Conservation (phyloP, 768 basidiomycete genomes). For the Lanmaoa pseudosensibilis region DNA sequence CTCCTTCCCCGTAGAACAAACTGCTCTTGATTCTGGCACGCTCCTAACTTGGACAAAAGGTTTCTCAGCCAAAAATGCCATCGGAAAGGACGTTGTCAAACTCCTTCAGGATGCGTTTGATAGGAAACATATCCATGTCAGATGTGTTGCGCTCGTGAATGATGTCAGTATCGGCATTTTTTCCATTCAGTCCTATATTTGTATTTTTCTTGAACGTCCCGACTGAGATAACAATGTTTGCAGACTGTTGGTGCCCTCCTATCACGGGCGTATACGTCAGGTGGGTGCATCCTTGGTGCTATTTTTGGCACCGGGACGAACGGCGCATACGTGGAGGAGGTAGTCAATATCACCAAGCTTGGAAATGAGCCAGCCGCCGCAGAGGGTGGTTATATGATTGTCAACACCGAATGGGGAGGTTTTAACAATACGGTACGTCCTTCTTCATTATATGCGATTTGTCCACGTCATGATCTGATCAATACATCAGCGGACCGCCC, state of each 20-base stretch:
- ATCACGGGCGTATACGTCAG: conserved; percentile 90
- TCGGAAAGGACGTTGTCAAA: conserved; percentile 86
- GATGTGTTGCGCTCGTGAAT: conserved; percentile 90
- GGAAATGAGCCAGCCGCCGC: conserved; percentile 58
- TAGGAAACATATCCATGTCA: conserved; percentile 88
- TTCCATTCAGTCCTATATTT: background rate
- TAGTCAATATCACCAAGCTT: conserved; percentile 83
- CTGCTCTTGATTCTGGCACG: conserved; percentile 84
- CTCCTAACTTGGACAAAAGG: conserved; percentile 97
- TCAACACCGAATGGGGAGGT: conserved; percentile 98
- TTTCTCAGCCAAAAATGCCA: conserved; percentile 86
- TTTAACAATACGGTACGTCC: conserved; percentile 85
- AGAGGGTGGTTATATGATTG: conserved; percentile 80
- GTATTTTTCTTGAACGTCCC: background rate
- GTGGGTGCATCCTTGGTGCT: conserved; percentile 83
- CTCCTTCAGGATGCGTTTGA: conserved; percentile 92
- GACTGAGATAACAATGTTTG: conserved; percentile 7
- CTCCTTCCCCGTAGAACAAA: conserved; percentile 97
- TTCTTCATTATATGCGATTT: background rate
- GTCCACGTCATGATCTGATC: conserved; percentile 1
- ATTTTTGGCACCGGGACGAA: conserved; percentile 99
- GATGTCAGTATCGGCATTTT: conserved; percentile 66
- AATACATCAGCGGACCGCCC: conserved; percentile 61
- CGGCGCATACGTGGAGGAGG: conserved; percentile 92
- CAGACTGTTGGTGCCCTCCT: conserved; percentile 95